Percentiles rank a stretch among this genome's conserved stretches.
phyloP scores from a whole-genome alignment of 2,329 filamentous ascomycete genomes.

The Trichoderma sp. region DNA sequence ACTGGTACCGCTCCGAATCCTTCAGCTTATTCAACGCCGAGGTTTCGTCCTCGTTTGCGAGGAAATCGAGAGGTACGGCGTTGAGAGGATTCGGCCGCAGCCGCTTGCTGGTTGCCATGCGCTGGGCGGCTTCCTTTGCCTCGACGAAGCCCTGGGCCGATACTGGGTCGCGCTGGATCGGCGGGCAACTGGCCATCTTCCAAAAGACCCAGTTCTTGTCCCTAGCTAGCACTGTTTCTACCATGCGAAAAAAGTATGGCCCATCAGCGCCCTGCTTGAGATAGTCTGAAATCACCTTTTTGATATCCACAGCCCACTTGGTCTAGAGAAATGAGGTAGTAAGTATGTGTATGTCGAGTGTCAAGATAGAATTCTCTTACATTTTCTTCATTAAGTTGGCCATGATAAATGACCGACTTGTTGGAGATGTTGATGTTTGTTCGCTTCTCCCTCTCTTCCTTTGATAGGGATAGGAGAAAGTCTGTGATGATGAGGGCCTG shows the following conservation, averaged over 20 bases:
- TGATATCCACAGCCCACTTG: slow-evolving; percentile 82
- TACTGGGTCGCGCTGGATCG: slow-evolving; percentile 76
- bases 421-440: slow-evolving; percentile 68
- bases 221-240: slow-evolving; percentile 90
- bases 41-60: slow-evolving; percentile 64
- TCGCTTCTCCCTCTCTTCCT: slow-evolving; percentile 78
- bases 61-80: slow-evolving; percentile 74
- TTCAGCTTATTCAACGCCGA: slow-evolving; percentile 71
- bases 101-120: slow-evolving; percentile 69
- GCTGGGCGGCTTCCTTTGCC: slow-evolving; percentile 66
- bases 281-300: slow-evolving; percentile 77
- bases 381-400: slow-evolving; percentile 81
- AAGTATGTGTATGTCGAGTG: neutral
- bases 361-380: slow-evolving; percentile 49
- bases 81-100: slow-evolving; percentile 69
- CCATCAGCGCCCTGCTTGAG: slow-evolving; percentile 79
- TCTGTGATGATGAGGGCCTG: slow-evolving; percentile 94
- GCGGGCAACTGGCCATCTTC: slow-evolving; percentile 92
- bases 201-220: slow-evolving; percentile 99
- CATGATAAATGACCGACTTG: slow-evolving; percentile 81
- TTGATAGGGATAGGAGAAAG: slow-evolving; percentile 87
- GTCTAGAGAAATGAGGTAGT: slow-evolving; percentile 50
- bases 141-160: slow-evolving; percentile 67
- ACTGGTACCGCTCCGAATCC: slow-evolving; percentile 61
- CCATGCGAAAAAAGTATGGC: slow-evolving; percentile 92